These are phyloP conservation scores for Coemansia sp. DNA, from an alignment of 192 early-diverging fungal species.

Conservation along the genomic window DNA sequence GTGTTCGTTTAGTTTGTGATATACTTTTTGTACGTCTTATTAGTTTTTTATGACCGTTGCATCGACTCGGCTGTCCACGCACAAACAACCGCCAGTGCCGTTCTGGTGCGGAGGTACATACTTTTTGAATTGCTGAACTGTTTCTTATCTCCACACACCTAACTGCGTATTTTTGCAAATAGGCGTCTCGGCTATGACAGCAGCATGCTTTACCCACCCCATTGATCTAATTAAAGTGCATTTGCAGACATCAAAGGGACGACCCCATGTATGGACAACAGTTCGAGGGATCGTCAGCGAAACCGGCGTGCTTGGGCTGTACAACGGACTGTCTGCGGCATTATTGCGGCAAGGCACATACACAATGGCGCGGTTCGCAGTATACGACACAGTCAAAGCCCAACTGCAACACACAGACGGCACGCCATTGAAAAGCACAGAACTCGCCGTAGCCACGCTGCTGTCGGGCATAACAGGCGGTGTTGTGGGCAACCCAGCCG, in stretches of 20 bases:
- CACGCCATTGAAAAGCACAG: constrained; percentile 6
- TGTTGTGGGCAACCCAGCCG: constrained; percentile 71
- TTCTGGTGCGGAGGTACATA: constrained; percentile 53
- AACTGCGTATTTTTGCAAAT: background rate
- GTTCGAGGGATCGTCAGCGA: constrained; percentile 70
- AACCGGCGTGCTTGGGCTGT: constrained; percentile 81
- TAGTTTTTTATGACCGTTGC: background rate
- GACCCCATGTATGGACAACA: constrained; percentile 41
- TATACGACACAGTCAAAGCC: constrained; percentile 61
- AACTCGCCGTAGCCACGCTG: constrained; percentile 25
- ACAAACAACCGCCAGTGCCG: constrained; percentile 31
- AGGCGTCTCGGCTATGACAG: constrained; percentile 53
- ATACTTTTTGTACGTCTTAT: background rate
- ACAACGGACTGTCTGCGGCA: constrained; percentile 72
- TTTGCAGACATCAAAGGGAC: constrained; percentile 70
- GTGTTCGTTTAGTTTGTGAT: background rate
- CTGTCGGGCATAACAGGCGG: constrained; percentile 59
- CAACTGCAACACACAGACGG: constrained; percentile 14
- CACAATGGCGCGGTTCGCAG: constrained; percentile 76
- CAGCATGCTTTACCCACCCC: constrained; percentile 70
- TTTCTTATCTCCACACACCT: background rate
- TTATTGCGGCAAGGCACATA: constrained; percentile 77
- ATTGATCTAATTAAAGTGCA: constrained; percentile 90
- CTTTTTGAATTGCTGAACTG: too few relatives aligned
- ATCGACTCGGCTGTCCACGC: background rate